These are phyloP conservation scores for Apiospora saccharicola DNA, from an alignment of 2,329 filamentous ascomycete genomes.

Conservation along the genomic window DNA sequence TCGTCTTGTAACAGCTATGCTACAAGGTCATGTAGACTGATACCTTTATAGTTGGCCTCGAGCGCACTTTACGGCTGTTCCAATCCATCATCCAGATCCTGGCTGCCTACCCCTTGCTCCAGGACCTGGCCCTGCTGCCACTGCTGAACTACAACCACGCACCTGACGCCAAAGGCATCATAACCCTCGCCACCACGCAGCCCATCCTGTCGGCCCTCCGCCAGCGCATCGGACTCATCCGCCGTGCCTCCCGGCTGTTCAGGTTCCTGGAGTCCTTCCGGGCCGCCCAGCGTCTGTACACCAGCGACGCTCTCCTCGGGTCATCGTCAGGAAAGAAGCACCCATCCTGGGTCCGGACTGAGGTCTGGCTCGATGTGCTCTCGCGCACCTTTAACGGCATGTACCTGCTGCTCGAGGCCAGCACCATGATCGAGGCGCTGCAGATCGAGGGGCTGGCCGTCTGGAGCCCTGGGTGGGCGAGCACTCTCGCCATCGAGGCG, in stretches of 20 bases:
- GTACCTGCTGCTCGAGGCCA: constrained; percentile 72
- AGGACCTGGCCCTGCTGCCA: constrained; percentile 43
- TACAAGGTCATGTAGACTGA: neutral
- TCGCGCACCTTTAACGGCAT: constrained; percentile 68
- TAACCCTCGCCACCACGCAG: constrained; percentile 37
- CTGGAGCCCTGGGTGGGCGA: constrained; percentile 59
- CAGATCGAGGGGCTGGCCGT: constrained; percentile 53
- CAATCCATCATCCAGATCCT: constrained; percentile 60
- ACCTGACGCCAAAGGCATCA: constrained; percentile 26
- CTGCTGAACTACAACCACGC: constrained; percentile 30
- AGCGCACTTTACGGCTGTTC: constrained; percentile 65
- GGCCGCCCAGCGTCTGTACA: constrained; percentile 54
- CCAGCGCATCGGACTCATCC: constrained; percentile 53
- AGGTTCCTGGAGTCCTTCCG: constrained; percentile 70
- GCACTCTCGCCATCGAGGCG: constrained; percentile 62
- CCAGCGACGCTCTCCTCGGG: constrained; percentile 25
- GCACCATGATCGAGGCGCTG: constrained; percentile 64
- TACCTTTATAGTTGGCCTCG: constrained; percentile 60
- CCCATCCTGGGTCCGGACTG: constrained; percentile 37
- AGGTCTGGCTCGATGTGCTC: constrained; percentile 60
- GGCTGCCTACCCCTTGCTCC: constrained; percentile 51
- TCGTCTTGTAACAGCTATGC: neutral
- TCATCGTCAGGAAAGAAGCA: constrained; percentile 23
- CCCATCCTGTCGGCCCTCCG: constrained; percentile 46
- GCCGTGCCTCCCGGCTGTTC: constrained; percentile 73